Conservation (phyloP, 768 basidiomycete species). For the Rhodotorula babjevae region DNA sequence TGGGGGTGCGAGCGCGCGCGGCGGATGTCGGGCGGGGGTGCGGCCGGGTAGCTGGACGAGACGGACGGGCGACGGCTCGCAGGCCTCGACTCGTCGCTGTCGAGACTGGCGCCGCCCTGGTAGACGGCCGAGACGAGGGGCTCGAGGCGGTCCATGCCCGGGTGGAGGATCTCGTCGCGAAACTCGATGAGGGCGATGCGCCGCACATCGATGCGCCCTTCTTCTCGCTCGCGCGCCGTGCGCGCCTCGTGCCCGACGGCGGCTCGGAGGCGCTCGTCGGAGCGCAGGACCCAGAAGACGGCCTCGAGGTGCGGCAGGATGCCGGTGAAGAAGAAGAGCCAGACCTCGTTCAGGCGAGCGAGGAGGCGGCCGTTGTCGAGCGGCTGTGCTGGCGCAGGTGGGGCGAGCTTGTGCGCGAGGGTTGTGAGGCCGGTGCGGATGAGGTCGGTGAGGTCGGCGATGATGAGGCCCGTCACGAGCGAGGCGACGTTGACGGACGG, state of each 20-base stretch:
- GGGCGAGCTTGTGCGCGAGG: slow-evolving; percentile 36
- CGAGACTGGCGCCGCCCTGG: not conserved
- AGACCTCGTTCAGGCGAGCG: slow-evolving; percentile 42
- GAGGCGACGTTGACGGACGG: slow-evolving; percentile 18
- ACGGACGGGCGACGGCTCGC: not conserved
- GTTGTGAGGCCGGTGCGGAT: slow-evolving; percentile 39
- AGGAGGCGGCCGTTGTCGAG: slow-evolving; percentile 36
- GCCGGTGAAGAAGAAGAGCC: slow-evolving; percentile 45
- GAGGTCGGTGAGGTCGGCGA: slow-evolving; percentile 38
- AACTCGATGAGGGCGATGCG: slow-evolving; percentile 41
- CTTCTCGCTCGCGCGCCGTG: slow-evolving; percentile 12
- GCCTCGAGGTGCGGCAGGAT: slow-evolving; percentile 44
- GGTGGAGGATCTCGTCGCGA: slow-evolving; percentile 40
- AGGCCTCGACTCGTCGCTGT: not conserved
- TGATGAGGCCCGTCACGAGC: slow-evolving; percentile 33
- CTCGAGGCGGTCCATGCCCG: slow-evolving; percentile 24
- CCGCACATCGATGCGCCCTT: slow-evolving; percentile 38
- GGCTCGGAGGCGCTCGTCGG: slow-evolving; percentile 34
- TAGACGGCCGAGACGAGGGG: slow-evolving; percentile 4
- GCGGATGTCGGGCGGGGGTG: slow-evolving; percentile 4
- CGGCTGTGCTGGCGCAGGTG: not conserved
- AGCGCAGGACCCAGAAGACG: slow-evolving; percentile 43
- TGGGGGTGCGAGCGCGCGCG: slow-evolving; percentile 2
- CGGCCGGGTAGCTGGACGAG: not conserved
- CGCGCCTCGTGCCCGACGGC: slow-evolving; percentile 7